These are phyloP conservation scores for Termitomyces bulborhizus DNA, from an alignment of 768 basidiomycete genomes.

Conservation along the genomic window DNA sequence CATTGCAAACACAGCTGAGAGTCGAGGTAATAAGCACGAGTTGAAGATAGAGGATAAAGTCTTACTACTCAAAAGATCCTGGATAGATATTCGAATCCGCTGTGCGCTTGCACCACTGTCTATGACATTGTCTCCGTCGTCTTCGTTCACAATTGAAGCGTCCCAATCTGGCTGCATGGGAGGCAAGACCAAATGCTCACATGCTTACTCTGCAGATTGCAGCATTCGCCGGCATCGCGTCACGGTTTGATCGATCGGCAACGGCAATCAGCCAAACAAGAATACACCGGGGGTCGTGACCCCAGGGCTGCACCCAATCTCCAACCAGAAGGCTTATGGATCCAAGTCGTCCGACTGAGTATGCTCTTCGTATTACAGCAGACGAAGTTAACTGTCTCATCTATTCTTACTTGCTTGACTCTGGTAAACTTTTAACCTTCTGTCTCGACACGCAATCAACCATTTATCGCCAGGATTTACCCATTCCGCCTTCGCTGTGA, in stretches of 20 bases:
- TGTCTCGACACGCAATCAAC: neutral
- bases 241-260: conserved; percentile 14
- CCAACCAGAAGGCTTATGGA: neutral
- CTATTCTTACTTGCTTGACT: conserved; percentile 79
- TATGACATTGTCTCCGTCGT: conserved; percentile 5
- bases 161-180: conserved; percentile 20
- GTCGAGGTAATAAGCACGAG: neutral
- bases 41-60: neutral
- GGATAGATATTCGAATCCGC: conserved; percentile 9
- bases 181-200: conserved; percentile 1
- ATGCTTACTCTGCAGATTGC: neutral
- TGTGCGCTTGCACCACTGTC: neutral
- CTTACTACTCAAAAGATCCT: conserved; percentile 23
- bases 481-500: conserved; percentile 78
- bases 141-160: conserved; percentile 13
- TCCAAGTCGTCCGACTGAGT: conserved; percentile 6
- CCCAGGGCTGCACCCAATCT: neutral
- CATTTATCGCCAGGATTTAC: conserved; percentile 50
- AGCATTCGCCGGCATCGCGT: conserved; percentile 4
- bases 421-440: conserved; percentile 39
- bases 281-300: neutral
- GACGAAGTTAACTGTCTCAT: conserved; percentile 85
- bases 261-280: conserved; percentile 8
- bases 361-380: conserved; percentile 59
- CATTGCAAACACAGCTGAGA: conserved; percentile 26